Evolutionary conservation across 1,284 basidiomycete species (phyloP).

Genomic region (Rhodotorula sp.): DNA sequence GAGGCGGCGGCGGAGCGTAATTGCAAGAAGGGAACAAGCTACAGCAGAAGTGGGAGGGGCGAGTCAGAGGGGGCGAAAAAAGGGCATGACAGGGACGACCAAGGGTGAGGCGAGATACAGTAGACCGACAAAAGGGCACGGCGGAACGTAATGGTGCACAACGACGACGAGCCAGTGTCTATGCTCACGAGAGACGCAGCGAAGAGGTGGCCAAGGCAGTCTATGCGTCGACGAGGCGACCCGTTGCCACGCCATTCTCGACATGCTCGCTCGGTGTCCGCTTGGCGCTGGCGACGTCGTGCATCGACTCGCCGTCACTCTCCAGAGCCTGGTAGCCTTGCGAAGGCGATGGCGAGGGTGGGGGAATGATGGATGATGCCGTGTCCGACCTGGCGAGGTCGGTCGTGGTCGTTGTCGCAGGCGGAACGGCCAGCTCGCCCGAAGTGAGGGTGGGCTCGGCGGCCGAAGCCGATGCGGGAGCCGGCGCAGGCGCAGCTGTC

Average conservation of each 20-base stretch:
- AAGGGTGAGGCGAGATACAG: too few relatives aligned
- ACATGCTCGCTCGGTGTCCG: neutral
- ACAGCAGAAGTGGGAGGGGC: neutral
- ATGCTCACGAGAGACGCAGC: neutral
- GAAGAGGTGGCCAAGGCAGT: neutral
- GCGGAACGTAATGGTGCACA: neutral
- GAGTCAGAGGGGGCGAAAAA: neutral
- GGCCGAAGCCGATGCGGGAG: neutral
- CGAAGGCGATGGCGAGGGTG: conserved; percentile 8
- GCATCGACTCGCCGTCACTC: neutral
- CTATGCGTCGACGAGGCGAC: neutral
- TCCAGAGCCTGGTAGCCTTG: conserved; percentile 6
- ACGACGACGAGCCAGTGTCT: neutral
- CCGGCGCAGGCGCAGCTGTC: neutral
- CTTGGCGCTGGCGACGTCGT: neutral
- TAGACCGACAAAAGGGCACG: neutral
- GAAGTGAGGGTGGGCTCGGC: conserved; percentile 2
- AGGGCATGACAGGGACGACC: neutral
- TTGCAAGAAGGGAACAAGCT: neutral
- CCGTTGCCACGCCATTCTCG: conserved; percentile 1
- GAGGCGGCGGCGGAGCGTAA: neutral
- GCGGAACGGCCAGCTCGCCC: neutral
- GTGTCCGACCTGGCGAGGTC: neutral
- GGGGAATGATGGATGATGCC: conserved; percentile 8
- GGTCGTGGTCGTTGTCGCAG: too few relatives aligned